phyloP scores from a whole-genome alignment of 257 asterid genomes.

The Solanum arcanum region DNA sequence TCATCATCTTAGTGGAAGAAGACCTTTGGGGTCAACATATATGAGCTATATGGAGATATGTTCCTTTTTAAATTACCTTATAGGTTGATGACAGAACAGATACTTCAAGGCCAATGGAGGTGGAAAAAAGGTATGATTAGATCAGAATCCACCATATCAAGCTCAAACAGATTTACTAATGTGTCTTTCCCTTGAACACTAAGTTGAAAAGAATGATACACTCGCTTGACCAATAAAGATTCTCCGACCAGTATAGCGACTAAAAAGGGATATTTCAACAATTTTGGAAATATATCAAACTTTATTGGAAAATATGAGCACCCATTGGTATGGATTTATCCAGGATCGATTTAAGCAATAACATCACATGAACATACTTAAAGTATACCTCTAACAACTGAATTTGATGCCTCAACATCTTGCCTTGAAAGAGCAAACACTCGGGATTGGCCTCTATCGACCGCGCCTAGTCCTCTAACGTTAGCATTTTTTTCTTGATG shows the following conservation, averaged over 20 bases:
- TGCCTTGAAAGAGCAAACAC: neutral
- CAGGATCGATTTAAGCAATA: neutral
- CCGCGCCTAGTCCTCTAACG: neutral
- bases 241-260: neutral
- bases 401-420: neutral
- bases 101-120: too few species aligned
- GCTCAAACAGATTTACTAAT: neutral
- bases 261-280: neutral
- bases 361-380: neutral
- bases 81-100: too few species aligned
- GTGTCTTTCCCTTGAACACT: neutral
- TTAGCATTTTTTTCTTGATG: too few species aligned
- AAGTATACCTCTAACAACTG: too few species aligned
- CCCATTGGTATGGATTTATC: neutral
- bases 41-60: too few species aligned
- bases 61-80: too few species aligned
- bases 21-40: too few species aligned
- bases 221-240: neutral
- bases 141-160: neutral
- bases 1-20: too few species aligned
- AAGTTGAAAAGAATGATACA: neutral
- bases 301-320: too few species aligned
- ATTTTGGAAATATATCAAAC: neutral
- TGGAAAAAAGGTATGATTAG: neutral
- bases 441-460: neutral